Evolutionary conservation across 345 rosid species (phyloP).

Genomic region (Arabidopsis arenosa): DNA sequence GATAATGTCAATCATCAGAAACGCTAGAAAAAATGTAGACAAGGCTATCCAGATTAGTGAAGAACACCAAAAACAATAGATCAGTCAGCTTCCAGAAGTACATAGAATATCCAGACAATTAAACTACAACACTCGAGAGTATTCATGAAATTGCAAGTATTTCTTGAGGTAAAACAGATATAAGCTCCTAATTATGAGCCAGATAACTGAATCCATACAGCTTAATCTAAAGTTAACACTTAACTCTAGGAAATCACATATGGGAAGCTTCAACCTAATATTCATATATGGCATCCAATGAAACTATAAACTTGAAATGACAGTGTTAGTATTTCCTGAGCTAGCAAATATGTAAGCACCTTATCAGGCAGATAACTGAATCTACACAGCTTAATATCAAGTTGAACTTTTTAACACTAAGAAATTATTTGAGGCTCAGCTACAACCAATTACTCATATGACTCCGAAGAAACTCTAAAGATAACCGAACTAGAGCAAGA

Average conservation of each 20-base stretch:
- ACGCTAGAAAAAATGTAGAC: not conserved
- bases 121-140: not conserved
- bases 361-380: conserved; percentile 2
- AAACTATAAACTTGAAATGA: not conserved
- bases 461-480: not conserved
- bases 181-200: not conserved
- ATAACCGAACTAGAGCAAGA: not conserved
- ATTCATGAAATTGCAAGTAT: not conserved
- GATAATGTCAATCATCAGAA: conserved; percentile 4
- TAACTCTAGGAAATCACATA: not conserved
- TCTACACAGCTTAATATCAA: not conserved
- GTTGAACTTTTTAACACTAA: not conserved
- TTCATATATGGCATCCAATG: not conserved
- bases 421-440: not conserved
- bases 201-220: conserved; percentile 5
- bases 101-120: not conserved
- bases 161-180: conserved; percentile 1
- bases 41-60: not conserved
- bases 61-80: not conserved
- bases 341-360: not conserved
- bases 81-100: conserved; percentile 2
- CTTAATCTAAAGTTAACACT: not conserved
- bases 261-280: not conserved
- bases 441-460: not conserved
- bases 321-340: not conserved